Evolutionary conservation across 495 filamentous ascomycete genomes (phyloP).

Genomic region (Xylaria castorea): DNA sequence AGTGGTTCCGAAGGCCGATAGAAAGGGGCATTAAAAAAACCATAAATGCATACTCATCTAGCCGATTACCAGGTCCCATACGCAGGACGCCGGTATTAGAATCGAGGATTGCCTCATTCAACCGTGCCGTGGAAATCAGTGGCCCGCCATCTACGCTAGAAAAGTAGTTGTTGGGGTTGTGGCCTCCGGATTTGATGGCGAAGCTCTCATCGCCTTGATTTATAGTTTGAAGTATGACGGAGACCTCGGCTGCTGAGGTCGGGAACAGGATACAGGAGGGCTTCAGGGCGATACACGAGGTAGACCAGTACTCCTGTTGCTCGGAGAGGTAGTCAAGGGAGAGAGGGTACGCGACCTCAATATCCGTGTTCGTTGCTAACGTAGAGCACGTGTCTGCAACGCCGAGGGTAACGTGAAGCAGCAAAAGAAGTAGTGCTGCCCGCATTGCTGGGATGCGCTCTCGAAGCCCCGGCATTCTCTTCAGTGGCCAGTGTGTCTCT

Average conservation of each 20-base stretch:
- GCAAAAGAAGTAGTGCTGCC: slow-evolving; percentile 10
- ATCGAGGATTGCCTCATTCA: slow-evolving; percentile 54
- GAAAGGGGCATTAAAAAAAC: background rate
- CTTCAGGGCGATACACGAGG: slow-evolving; percentile 47
- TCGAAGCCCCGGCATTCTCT: background rate
- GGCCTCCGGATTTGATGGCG: slow-evolving; percentile 59
- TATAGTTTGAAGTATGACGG: slow-evolving; percentile 42
- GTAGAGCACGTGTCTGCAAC: slow-evolving; percentile 45
- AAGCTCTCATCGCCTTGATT: slow-evolving; percentile 51
- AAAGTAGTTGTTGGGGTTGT: slow-evolving; percentile 57
- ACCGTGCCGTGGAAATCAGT: slow-evolving; percentile 56
- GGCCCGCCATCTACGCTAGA: slow-evolving; percentile 60
- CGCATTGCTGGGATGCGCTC: slow-evolving; percentile 6
- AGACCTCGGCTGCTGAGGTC: slow-evolving; percentile 44
- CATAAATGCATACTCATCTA: slow-evolving; percentile 41
- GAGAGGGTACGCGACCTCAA: slow-evolving; percentile 43
- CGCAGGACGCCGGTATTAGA: slow-evolving; percentile 50
- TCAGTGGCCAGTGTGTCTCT: background rate
- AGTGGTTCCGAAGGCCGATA: too few relatives aligned
- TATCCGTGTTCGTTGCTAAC: slow-evolving; percentile 38
- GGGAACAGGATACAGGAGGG: slow-evolving; percentile 58
- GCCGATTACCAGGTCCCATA: slow-evolving; percentile 57
- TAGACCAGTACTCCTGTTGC: slow-evolving; percentile 57
- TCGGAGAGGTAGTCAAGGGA: slow-evolving; percentile 43
- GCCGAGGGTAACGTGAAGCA: background rate